Evolutionary conservation across 2,329 filamentous ascomycete species (phyloP), one percentile per base, ranked within the genome.

Genomic region (Aspergillus phoenicis): DNA sequence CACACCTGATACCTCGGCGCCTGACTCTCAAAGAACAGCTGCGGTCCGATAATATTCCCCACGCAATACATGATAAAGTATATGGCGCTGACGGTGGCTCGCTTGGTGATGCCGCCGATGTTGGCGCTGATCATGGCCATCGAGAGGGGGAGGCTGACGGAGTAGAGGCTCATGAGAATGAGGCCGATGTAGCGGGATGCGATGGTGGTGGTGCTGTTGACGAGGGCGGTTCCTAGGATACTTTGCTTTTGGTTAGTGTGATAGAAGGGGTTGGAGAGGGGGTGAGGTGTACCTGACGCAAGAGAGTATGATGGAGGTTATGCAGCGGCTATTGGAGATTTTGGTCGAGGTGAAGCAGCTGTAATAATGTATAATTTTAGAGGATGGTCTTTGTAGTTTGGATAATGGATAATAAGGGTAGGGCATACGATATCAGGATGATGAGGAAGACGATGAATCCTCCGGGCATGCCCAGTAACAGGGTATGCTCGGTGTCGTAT

Each of bases 41-140:
- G 80, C 11, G 80, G 79, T 0, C 78, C 79, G 20, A 81, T 67
- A 24, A 81, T 78, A 59, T 81, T 81, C 5, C 78, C 79, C 8
- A 75, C 66, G 41, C 76, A 77, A 62, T 80, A 82, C 30, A 74
- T 70, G 20, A 81, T 71, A 41, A 82, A 77, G 8, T 77, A 73
- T 8, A 83, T 62, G 0, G 81, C 80, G 24, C 77, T 80, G 6
- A 78, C 75, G 0, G 80, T 81, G 11, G 79, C 78, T 57, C 80
- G 78, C 67, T 83, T 83, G 1, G 80, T 81, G 57, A 82, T 81
- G 0, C 81, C 81, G 4, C 77, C 80, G 7, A 81, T 71, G 62
- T 83, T 83, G 5, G 72, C 76, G 3, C 78, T 75, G 49, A 81
- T 77, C 72, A 78, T 77, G 1, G 77, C 75, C 41, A 79, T 71